Base-by-base conservation (phyloP, 2,329 filamentous ascomycete genomes). In the Pseudogymnoascus sp. region DNA sequence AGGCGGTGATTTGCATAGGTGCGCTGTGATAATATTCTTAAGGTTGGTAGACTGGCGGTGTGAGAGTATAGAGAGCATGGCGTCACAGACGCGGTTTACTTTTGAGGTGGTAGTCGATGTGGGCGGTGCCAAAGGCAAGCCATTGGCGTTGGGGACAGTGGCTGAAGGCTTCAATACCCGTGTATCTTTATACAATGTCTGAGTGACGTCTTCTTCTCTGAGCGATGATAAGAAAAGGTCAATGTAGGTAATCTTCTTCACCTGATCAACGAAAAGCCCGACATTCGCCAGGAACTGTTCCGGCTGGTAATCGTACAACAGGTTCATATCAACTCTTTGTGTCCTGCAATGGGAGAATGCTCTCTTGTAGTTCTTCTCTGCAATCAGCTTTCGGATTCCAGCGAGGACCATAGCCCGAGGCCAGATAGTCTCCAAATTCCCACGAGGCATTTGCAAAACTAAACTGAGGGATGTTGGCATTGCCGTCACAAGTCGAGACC, bases 311-410 rank as follows among this genome's bases (percentile, higher is more conserved):
- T 99, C 95, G 71, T 96, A 93, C 2, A 99, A 79, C 65, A 99
- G 93, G 72, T 99, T 99, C 89, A 97, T 93, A 72, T 99, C 95
- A 0, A 99, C 95, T 68, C 96, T 86, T 73, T 99, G 96, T 21
- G 87, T 93, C 61, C 95, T 86, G 73, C 95, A 97, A 66, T 91
- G 88, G 21, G 89, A 79, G 73, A 97, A 99, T 0, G 95, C 95
- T 61, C 84, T 85, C 59, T 83, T 85, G 72, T 97, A 99, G 70
- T 95, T 86, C 73, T 89, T 90, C 33, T 83, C 80, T 62, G 92
- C 88, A 61, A 99, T 90, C 61, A 89, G 85, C 60, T 85, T 84
- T 59, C 95, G 85, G 63, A 99, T 96, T 26, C 92, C 93, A 1
- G 92, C 91, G 59, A 99, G 80, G 0, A 99, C 93, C 76, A 99